Evolutionary conservation across 768 basidiomycete species (phyloP).

Genomic region (Leccinellum albellum): DNA sequence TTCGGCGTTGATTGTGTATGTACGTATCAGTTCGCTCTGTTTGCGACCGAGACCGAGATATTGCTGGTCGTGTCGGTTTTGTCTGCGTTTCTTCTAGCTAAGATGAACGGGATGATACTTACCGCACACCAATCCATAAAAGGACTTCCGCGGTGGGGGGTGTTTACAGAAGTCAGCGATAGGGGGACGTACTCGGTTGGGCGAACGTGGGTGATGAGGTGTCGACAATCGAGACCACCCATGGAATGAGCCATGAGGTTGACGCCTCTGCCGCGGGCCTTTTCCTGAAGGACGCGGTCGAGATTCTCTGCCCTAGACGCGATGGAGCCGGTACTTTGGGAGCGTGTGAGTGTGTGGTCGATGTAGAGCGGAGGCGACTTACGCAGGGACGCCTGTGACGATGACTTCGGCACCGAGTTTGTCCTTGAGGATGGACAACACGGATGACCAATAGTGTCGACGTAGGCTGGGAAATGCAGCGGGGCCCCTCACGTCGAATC

Average conservation of each 20-base stretch:
- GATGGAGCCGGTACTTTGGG: slow-evolving; percentile 81
- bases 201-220: slow-evolving; percentile 82
- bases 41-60: slow-evolving; percentile 88
- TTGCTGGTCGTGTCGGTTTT: slow-evolving; percentile 44
- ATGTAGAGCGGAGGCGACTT: slow-evolving; percentile 24
- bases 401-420: slow-evolving; percentile 92
- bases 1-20: background rate
- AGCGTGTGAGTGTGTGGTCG: background rate
- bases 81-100: slow-evolving; percentile 10
- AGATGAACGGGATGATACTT: slow-evolving; percentile 26
- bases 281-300: slow-evolving; percentile 64
- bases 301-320: slow-evolving; percentile 73
- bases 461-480: slow-evolving; percentile 76
- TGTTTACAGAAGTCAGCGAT: slow-evolving; percentile 84
- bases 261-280: slow-evolving; percentile 70
- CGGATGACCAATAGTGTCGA: slow-evolving; percentile 92
- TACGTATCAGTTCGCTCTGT: slow-evolving; percentile 22
- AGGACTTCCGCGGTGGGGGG: slow-evolving; percentile 93
- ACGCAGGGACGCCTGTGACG: slow-evolving; percentile 93
- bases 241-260: slow-evolving; percentile 97
- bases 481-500: slow-evolving; percentile 89
- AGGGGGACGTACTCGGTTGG: slow-evolving; percentile 81
- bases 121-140: slow-evolving; percentile 99
- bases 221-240: slow-evolving; percentile 94
- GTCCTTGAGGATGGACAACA: slow-evolving; percentile 73